A percentile compares a stretch with the other conserved stretches of the same genome.
phyloP scores from a whole-genome alignment of 257 asterid species.

The Salvia hispanica region DNA sequence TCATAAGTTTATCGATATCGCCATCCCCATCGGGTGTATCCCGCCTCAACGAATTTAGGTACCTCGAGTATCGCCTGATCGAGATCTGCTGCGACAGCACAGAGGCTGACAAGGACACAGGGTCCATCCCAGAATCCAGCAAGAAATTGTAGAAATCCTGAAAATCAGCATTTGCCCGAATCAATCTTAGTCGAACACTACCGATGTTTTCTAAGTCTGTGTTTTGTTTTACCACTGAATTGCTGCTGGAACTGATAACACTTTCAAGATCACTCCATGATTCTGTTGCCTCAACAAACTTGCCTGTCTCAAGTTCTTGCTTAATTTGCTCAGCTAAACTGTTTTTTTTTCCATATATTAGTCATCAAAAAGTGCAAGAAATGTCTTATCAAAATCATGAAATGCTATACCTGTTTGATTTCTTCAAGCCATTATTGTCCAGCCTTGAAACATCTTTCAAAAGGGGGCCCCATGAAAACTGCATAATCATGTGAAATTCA shows the following conservation, averaged over 20 bases:
- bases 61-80: constrained; percentile 60
- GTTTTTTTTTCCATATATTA: constrained; percentile 32
- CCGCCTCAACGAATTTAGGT: constrained; percentile 54
- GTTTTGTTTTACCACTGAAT: constrained; percentile 54
- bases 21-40: constrained; percentile 55
- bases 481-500: constrained; percentile 36
- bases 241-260: constrained; percentile 51
- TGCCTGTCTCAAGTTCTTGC: constrained; percentile 51
- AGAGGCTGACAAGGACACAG: constrained; percentile 58
- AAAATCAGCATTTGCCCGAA: not conserved
- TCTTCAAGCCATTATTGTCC: constrained; percentile 59
- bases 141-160: constrained; percentile 93
- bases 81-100: constrained; percentile 47
- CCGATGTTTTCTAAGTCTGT: not conserved
- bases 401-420: constrained; percentile 67
- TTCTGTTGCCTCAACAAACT: constrained; percentile 62
- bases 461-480: constrained; percentile 98
- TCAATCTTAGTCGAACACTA: not conserved
- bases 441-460: constrained; percentile 84
- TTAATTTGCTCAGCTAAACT: constrained; percentile 67
- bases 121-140: constrained; percentile 74
- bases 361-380: not conserved
- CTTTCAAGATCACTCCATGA: constrained; percentile 65
- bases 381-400: not conserved
- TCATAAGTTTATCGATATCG: constrained; percentile 63